Evolutionary conservation across 225 moss, liverwort and hornwort genomes (phyloP), one percentile per base, ranked within the genome.

Genomic region (Ulota crispa): DNA sequence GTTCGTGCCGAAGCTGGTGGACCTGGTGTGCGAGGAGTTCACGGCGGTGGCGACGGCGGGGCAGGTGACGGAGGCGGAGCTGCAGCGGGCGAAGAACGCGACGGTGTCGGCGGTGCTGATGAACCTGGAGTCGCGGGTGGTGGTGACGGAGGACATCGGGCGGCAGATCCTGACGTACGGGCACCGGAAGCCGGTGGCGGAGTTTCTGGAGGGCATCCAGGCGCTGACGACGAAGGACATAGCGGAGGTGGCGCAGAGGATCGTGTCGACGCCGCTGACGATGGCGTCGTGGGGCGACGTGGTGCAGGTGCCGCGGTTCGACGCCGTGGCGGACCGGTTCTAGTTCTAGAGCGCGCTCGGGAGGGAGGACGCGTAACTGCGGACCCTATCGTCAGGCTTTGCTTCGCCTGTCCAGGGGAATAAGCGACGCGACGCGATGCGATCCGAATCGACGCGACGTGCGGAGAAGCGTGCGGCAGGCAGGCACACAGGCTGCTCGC

Each of bases 271-370:
- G 1, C 92, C 92, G 7, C 82, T 91, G 52, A 92, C 92, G 4
- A 92, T 92, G 92, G 92, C 90, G 26, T 87, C 92, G 28, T 92
- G 92, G 91, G 91, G 92, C 4, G 90, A 92, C 54, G 79, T 85
- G 15, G 89, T 87, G 66, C 83, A 88, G 70, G 86, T 88, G 1
- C 85, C 86, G 7, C 84, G 88, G 27, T 91, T 85, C 28, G 89
- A 89, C 60, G 88, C 85, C 55, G 91, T 91, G 5, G 91, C 91
- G n/a, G 39, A 23, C 57, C 86, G 86, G 12, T 91, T 91, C 39
- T 39, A 39, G 39, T 39, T 39, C 72, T 83, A 83, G 85, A 70
- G 3, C 21, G 2, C 50, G 4, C 10, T 16, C 0, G 16, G 50
- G 18, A 16, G 47, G 4, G 15, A 0, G 6, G n/a, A n/a, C n/a